Percentiles rank a stretch among this genome's conserved stretches.
These are phyloP conservation scores for Mortierella sp. DNA, from an alignment of 371 early-diverging fungal genomes.

Conservation along the genomic window DNA sequence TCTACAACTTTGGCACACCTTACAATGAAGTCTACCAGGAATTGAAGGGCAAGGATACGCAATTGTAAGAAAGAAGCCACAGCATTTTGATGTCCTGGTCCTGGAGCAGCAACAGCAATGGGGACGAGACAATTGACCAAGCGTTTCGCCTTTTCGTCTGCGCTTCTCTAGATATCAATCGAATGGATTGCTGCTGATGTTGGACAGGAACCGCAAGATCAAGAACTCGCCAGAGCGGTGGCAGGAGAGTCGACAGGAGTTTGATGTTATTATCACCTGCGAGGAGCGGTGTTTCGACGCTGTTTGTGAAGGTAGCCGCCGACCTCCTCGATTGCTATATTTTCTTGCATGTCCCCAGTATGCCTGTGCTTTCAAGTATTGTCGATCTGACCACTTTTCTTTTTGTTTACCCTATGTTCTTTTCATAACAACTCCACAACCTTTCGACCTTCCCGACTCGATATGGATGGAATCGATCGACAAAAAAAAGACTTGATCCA, in stretches of 20 bases:
- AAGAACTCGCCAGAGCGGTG: conserved; percentile 93
- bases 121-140: background rate
- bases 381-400: background rate
- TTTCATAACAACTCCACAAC: background rate
- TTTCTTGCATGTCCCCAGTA: too few species aligned
- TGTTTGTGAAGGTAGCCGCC: conserved; percentile 86
- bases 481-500: conserved; percentile 72
- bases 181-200: conserved; percentile 91
- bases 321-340: background rate
- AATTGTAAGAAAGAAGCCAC: conserved; percentile 67
- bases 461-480: too few species aligned
- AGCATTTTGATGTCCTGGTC: too few species aligned
- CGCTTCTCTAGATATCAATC: conserved; percentile 76
- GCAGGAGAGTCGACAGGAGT: conserved; percentile 82
- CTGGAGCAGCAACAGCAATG: background rate
- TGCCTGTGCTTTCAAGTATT: background rate
- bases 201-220: conserved; percentile 92
- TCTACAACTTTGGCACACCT: conserved; percentile 93
- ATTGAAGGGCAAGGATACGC: conserved; percentile 78
- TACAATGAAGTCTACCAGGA: conserved; percentile 93
- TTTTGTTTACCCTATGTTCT: background rate
- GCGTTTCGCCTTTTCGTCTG: background rate
- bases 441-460: background rate
- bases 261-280: conserved; percentile 96
- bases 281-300: conserved; percentile 97